A percentile compares a stretch with the other conserved stretches of the same genome.
phyloP scores from a whole-genome alignment of 2,329 filamentous ascomycete species.

The Pseudogymnoascus sp. region DNA sequence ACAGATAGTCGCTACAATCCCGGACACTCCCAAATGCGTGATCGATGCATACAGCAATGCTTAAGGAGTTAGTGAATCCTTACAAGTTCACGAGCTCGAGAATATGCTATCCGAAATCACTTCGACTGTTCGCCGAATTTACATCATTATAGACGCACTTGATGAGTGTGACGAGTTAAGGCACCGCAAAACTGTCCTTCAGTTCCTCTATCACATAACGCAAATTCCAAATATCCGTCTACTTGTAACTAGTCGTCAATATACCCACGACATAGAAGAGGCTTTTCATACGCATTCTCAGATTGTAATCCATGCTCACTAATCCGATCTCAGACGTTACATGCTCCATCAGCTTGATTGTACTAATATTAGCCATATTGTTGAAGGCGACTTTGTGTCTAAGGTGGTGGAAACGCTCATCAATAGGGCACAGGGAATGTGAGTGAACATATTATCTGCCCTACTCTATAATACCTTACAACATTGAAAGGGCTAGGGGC shows the following conservation, averaged over 20 bases:
- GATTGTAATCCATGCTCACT: constrained; percentile 15
- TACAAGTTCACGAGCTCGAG: constrained; percentile 17
- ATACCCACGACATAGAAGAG: not conserved
- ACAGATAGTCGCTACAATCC: constrained; percentile 19
- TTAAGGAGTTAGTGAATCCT: not conserved
- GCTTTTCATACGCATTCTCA: not conserved
- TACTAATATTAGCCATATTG: constrained; percentile 17
- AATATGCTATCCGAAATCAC: not conserved
- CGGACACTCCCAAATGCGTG: constrained; percentile 20
- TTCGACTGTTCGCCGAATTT: not conserved
- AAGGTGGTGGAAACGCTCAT: constrained; percentile 22
- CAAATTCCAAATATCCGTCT: not conserved
- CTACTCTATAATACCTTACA: too few species aligned
- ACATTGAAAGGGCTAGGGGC: too few species aligned
- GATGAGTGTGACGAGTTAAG: not conserved
- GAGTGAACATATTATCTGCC: too few species aligned
- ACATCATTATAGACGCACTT: not conserved
- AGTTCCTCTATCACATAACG: not conserved
- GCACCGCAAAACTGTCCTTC: not conserved
- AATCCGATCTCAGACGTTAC: constrained; percentile 21
- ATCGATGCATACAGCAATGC: constrained; percentile 22
- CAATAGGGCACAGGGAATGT: constrained; percentile 25
- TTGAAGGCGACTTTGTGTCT: constrained; percentile 23
- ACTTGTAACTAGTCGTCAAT: not conserved
- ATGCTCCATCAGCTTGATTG: constrained; percentile 18